These are phyloP conservation scores for Ascochyta clinopodiicola DNA, from an alignment of 2,329 filamentous ascomycete species.

Conservation along the genomic window DNA sequence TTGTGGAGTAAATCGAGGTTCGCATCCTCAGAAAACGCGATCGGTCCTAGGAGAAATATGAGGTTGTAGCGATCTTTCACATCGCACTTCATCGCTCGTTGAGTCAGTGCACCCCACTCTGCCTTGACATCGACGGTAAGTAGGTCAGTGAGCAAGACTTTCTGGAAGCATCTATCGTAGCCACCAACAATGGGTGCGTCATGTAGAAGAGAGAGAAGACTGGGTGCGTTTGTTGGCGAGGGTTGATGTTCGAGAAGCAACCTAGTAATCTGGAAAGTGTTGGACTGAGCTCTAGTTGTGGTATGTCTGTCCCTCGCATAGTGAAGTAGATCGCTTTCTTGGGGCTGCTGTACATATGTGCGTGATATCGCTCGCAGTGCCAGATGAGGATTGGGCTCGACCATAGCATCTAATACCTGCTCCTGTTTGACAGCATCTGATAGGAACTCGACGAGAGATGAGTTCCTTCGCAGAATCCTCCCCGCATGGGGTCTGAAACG, in stretches of 20 bases:
- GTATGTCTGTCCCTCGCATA: constrained; percentile 19
- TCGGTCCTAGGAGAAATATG: constrained; percentile 55
- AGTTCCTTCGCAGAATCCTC: not conserved
- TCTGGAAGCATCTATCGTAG: constrained; percentile 42
- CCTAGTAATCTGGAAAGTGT: constrained; percentile 20
- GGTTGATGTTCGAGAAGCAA: constrained; percentile 20
- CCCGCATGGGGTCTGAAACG: constrained; percentile 22
- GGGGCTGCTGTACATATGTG: not conserved
- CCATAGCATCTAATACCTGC: not conserved
- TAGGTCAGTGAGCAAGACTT: constrained; percentile 48
- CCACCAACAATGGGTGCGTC: constrained; percentile 50
- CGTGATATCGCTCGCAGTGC: constrained; percentile 2
- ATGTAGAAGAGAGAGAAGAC: constrained; percentile 35
- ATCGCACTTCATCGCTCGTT: constrained; percentile 40
- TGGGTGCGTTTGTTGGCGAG: constrained; percentile 6
- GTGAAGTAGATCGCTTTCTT: constrained; percentile 16
- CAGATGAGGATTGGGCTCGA: constrained; percentile 3
- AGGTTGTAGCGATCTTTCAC: constrained; percentile 43
- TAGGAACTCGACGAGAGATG: not conserved
- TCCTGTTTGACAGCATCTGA: not conserved
- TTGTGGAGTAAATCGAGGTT: constrained; percentile 53
- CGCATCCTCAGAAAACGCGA: constrained; percentile 52
- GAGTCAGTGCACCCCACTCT: constrained; percentile 56
- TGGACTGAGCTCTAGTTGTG: constrained; percentile 1
- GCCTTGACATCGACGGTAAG: constrained; percentile 47